A percentile compares a stretch with the other conserved stretches of the same genome.
These are phyloP conservation scores for Leccinum imitatum DNA, from an alignment of 768 basidiomycete species.

Conservation along the genomic window DNA sequence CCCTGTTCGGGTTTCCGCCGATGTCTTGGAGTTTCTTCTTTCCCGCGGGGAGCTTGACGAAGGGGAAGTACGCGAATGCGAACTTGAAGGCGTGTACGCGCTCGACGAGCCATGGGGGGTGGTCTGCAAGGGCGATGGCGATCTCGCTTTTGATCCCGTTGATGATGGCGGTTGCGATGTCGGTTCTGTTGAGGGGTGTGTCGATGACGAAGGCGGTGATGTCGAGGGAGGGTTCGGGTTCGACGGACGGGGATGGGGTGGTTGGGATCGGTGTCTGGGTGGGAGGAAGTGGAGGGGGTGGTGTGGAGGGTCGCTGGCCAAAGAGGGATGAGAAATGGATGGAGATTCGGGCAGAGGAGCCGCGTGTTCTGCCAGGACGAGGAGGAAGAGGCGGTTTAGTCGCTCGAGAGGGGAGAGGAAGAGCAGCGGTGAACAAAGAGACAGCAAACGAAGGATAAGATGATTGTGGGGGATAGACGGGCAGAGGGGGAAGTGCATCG, in stretches of 20 bases:
- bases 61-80: slow-evolving; percentile 54
- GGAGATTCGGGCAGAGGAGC: slow-evolving; percentile 47
- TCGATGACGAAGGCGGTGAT: slow-evolving; percentile 62
- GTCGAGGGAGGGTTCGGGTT: slow-evolving; percentile 44
- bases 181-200: slow-evolving; percentile 49
- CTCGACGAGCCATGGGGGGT: slow-evolving; percentile 59
- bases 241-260: slow-evolving; percentile 19
- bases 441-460: slow-evolving; percentile 50
- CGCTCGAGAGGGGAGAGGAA: slow-evolving; percentile 35
- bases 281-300: slow-evolving; percentile 31
- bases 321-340: slow-evolving; percentile 86
- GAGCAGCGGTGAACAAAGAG: slow-evolving; percentile 37
- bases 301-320: slow-evolving; percentile 40
- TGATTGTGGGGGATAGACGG: slow-evolving; percentile 36
- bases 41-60: slow-evolving; percentile 40
- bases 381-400: slow-evolving; percentile 51
- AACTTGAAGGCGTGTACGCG: slow-evolving; percentile 60
- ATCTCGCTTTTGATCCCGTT: slow-evolving; percentile 56
- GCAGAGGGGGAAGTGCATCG: slow-evolving; percentile 55
- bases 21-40: slow-evolving; percentile 36
- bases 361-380: slow-evolving; percentile 26
- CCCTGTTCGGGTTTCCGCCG: slow-evolving; percentile 21
- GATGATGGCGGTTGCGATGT: slow-evolving; percentile 54
- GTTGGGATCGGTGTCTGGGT: slow-evolving; percentile 6
- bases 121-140: slow-evolving; percentile 43